Conservation (phyloP, 2,329 filamentous ascomycete genomes). For the Colletotrichum brevisporum region DNA sequence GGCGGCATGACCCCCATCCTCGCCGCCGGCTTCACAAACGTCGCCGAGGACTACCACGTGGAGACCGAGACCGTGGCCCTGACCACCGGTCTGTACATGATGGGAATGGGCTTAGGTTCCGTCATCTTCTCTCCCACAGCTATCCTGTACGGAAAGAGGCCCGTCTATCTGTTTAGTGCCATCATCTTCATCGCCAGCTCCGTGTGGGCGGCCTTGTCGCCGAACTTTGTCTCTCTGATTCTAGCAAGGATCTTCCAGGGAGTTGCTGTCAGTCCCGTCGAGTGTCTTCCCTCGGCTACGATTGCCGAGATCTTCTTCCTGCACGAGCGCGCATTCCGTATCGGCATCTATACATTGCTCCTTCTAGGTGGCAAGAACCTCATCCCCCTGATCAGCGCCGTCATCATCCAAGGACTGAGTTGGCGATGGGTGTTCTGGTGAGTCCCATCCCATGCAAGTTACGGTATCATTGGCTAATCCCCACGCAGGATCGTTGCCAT, state of each 20-base stretch:
- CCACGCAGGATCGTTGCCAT: slow-evolving; percentile 81
- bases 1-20: slow-evolving; percentile 93
- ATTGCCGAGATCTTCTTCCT: slow-evolving; percentile 98
- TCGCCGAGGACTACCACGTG: slow-evolving; percentile 76
- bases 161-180: slow-evolving; percentile 85
- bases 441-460: slow-evolving; percentile 44
- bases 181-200: slow-evolving; percentile 83
- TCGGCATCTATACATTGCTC: slow-evolving; percentile 93
- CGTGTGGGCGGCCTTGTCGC: slow-evolving; percentile 89
- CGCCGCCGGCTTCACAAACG: slow-evolving; percentile 89
- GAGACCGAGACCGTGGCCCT: slow-evolving; percentile 81
- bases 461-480: slow-evolving; percentile 32
- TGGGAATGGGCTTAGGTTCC: slow-evolving; percentile 89
- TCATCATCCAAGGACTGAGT: slow-evolving; percentile 80
- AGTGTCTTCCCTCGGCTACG: slow-evolving; percentile 92
- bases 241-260: slow-evolving; percentile 90
- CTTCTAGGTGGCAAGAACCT: slow-evolving; percentile 93
- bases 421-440: slow-evolving; percentile 96
- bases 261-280: slow-evolving; percentile 88
- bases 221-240: slow-evolving; percentile 83
- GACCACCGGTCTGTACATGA: slow-evolving; percentile 94
- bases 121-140: slow-evolving; percentile 91
- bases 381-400: slow-evolving; percentile 88
- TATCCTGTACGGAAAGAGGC: slow-evolving; percentile 90
- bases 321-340: slow-evolving; percentile 91